Conservation (phyloP, 2,329 filamentous ascomycete genomes). For the Rhynchosporium agropyri region DNA sequence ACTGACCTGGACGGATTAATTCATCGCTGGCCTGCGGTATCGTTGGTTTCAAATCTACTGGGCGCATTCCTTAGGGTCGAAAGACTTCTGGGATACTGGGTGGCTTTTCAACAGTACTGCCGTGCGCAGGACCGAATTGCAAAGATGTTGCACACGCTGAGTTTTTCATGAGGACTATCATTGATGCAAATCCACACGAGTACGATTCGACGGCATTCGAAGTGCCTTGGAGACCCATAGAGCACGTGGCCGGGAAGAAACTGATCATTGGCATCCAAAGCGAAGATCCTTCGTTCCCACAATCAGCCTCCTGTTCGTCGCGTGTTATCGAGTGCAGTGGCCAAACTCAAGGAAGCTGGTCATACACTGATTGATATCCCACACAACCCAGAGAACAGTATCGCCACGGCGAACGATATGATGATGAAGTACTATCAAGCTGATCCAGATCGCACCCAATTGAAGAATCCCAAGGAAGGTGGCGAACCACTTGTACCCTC, state of each 20-base stretch:
- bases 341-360: constrained; percentile 10
- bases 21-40: constrained; percentile 50
- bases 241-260: constrained; percentile 16
- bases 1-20: constrained; percentile 32
- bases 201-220: constrained; percentile 15
- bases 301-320: constrained; percentile 50
- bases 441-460: constrained; percentile 4
- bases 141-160: constrained; percentile 46
- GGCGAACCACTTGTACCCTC: constrained; percentile 1
- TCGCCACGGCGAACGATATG: constrained; percentile 4
- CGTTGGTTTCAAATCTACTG: constrained; percentile 43
- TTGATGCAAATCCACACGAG: constrained; percentile 47
- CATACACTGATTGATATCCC: constrained; percentile 4
- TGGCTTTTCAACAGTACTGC: constrained; percentile 40
- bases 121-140: constrained; percentile 49
- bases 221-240: background rate
- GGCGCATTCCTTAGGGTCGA: constrained; percentile 21
- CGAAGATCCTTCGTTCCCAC: constrained; percentile 50
- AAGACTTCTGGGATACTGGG: constrained; percentile 9
- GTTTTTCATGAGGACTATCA: constrained; percentile 47
- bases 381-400: constrained; percentile 3
- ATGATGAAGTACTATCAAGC: constrained; percentile 12
- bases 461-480: constrained; percentile 2
- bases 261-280: constrained; percentile 36
- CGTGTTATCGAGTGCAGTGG: background rate